phyloP scores from a whole-genome alignment of 176 grass and related monocot genomes.

The Oryza nivara region DNA sequence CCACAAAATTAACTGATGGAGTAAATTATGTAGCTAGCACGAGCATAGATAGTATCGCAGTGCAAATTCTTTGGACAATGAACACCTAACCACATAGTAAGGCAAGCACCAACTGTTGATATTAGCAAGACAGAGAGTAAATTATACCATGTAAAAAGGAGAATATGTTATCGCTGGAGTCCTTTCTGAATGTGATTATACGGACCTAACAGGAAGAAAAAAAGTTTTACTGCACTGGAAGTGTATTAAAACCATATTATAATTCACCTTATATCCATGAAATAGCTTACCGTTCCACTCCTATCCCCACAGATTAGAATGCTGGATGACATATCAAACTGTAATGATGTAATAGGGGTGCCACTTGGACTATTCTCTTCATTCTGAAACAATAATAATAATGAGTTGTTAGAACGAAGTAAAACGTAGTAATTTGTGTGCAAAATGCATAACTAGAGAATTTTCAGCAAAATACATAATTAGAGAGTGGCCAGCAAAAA shows the following conservation, averaged over 20 bases:
- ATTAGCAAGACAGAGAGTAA: constrained; percentile 10
- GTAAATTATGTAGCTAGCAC: not conserved
- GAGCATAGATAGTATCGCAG: constrained; percentile 9
- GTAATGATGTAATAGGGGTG: constrained; percentile 71
- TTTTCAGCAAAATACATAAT: constrained; percentile 31
- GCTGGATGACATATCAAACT: constrained; percentile 76
- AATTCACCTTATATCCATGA: not conserved
- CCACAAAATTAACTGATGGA: not conserved
- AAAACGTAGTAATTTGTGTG: constrained; percentile 1
- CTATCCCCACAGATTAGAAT: constrained; percentile 78
- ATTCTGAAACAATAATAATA: constrained; percentile 53
- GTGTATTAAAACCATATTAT: constrained; percentile 13
- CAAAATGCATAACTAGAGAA: constrained; percentile 28
- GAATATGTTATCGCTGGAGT: constrained; percentile 63
- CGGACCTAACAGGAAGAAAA: constrained; percentile 57
- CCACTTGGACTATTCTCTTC: constrained; percentile 57
- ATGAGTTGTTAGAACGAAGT: constrained; percentile 14
- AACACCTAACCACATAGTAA: constrained; percentile 23
- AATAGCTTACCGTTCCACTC: constrained; percentile 63
- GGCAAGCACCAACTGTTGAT: constrained; percentile 9
- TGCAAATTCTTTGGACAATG: not conserved
- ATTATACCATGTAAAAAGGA: constrained; percentile 87
- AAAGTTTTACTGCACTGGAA: constrained; percentile 33
- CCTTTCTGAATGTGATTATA: constrained; percentile 83
- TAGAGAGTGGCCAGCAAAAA: constrained; percentile 35